Percentiles rank a stretch among this genome's conserved stretches.
These are phyloP conservation scores for Beauveria caledonica DNA, from an alignment of 2,329 filamentous ascomycete species.

Conservation along the genomic window DNA sequence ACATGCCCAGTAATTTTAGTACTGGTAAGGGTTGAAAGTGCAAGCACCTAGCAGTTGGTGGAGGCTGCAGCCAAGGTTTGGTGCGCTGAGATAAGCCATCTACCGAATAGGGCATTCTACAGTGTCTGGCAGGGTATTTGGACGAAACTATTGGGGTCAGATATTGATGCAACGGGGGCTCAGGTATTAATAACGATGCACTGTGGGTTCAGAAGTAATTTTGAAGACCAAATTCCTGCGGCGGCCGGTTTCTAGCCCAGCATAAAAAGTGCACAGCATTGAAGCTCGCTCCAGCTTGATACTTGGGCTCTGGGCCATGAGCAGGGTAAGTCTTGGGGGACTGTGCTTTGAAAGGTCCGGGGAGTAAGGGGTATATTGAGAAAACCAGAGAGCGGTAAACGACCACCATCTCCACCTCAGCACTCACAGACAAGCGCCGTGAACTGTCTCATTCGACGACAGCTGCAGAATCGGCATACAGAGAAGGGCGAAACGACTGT, in stretches of 20 bases:
- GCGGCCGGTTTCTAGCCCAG: not conserved
- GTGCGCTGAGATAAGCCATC: not conserved
- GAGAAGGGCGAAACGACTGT: too few relatives aligned
- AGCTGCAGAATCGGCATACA: not conserved
- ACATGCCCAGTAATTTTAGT: not conserved
- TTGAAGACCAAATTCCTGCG: not conserved
- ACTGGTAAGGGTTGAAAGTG: not conserved
- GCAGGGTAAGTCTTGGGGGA: not conserved
- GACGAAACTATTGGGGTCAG: not conserved
- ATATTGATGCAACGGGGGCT: not conserved
- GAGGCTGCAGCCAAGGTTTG: not conserved
- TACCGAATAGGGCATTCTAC: not conserved
- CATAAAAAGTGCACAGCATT: not conserved
- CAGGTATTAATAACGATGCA: not conserved
- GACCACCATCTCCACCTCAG: not conserved
- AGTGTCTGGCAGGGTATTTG: not conserved
- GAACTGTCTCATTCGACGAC: not conserved
- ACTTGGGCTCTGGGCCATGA: not conserved
- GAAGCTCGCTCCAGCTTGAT: not conserved
- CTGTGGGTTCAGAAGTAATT: not conserved
- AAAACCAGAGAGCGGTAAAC: not conserved
- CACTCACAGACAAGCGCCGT: not conserved
- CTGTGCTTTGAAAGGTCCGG: not conserved
- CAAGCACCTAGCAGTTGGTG: not conserved
- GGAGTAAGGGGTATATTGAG: not conserved